A percentile compares a stretch with the other conserved stretches of the same genome.
Conservation (phyloP, 805 yeast species). For the Huiozyma sinensis region DNA sequence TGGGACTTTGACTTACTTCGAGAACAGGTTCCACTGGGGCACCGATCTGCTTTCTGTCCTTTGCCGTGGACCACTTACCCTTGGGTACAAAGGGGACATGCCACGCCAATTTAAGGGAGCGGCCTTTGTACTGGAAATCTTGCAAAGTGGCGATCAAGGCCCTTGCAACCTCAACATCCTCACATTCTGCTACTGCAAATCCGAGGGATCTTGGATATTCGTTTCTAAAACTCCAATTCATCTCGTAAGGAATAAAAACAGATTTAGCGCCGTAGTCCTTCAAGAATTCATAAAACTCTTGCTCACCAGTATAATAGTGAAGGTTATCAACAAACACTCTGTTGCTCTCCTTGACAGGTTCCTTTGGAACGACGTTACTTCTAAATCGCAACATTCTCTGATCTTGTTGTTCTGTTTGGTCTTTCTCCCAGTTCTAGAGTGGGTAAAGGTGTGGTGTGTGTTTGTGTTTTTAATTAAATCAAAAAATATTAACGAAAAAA, state of each 20-base stretch:
- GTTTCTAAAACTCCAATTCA: slow-evolving; percentile 36
- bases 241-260: slow-evolving; percentile 45
- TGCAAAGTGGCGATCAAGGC: slow-evolving; percentile 54
- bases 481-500: too few relatives aligned
- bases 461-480: too few relatives aligned
- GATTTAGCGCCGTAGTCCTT: slow-evolving; percentile 33
- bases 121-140: slow-evolving; percentile 43
- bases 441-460: too few relatives aligned
- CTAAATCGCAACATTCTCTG: not conserved
- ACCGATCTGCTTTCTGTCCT: too few relatives aligned
- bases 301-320: slow-evolving; percentile 41
- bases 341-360: slow-evolving; percentile 2
- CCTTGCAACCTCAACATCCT: slow-evolving; percentile 49
- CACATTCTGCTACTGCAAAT: slow-evolving; percentile 76
- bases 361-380: not conserved
- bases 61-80: not conserved
- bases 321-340: slow-evolving; percentile 48
- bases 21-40: too few relatives aligned
- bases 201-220: slow-evolving; percentile 41
- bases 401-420: too few relatives aligned
- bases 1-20: too few relatives aligned
- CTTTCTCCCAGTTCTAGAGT: too few relatives aligned
- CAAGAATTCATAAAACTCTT: slow-evolving; percentile 37
- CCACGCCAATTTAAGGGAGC: slow-evolving; percentile 31
- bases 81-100: slow-evolving; percentile 35